A percentile compares a stretch with the other conserved stretches of the same genome.
These are phyloP conservation scores for Lasiosphaeriaceae sp. DNA, from an alignment of 495 filamentous ascomycete species.

Conservation along the genomic window DNA sequence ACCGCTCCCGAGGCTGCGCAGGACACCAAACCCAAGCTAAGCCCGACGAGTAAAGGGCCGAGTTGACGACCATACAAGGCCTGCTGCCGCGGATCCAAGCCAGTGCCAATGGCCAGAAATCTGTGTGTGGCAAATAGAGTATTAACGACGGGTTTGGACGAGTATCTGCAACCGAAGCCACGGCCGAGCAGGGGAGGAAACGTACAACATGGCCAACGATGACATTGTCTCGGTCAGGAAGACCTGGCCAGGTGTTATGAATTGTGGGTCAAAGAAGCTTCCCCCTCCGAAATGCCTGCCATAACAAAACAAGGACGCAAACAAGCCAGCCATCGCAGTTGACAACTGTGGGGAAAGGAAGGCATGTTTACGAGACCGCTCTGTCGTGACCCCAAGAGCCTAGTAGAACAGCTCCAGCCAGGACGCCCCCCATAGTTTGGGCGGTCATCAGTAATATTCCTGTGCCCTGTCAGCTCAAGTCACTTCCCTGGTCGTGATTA, in stretches of 20 bases:
- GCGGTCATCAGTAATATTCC: slow-evolving; percentile 40
- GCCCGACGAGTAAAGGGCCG: slow-evolving; percentile 50
- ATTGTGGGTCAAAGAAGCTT: slow-evolving; percentile 26
- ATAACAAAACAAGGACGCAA: neutral
- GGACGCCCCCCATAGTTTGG: slow-evolving; percentile 40
- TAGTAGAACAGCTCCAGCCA: slow-evolving; percentile 42
- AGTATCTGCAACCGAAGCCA: slow-evolving; percentile 1
- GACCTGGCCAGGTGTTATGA: slow-evolving; percentile 26
- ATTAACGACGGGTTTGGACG: no score
- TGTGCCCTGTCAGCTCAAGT: neutral
- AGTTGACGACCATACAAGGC: slow-evolving; percentile 48
- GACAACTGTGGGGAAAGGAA: neutral
- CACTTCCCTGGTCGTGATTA: neutral
- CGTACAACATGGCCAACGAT: slow-evolving; percentile 37
- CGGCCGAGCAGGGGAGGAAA: no score
- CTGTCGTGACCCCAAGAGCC: slow-evolving; percentile 30
- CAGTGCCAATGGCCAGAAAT: slow-evolving; percentile 48
- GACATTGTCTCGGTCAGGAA: slow-evolving; percentile 44
- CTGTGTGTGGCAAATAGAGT: slow-evolving; percentile 4
- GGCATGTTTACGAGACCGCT: slow-evolving; percentile 14
- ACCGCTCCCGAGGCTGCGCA: slow-evolving; percentile 44
- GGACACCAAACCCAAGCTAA: slow-evolving; percentile 42
- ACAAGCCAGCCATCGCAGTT: neutral
- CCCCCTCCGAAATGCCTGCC: slow-evolving; percentile 28
- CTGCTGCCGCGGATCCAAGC: slow-evolving; percentile 53